Base-by-base conservation (phyloP, 2,329 filamentous ascomycete genomes). In the Nigrograna mackinnonii region DNA sequence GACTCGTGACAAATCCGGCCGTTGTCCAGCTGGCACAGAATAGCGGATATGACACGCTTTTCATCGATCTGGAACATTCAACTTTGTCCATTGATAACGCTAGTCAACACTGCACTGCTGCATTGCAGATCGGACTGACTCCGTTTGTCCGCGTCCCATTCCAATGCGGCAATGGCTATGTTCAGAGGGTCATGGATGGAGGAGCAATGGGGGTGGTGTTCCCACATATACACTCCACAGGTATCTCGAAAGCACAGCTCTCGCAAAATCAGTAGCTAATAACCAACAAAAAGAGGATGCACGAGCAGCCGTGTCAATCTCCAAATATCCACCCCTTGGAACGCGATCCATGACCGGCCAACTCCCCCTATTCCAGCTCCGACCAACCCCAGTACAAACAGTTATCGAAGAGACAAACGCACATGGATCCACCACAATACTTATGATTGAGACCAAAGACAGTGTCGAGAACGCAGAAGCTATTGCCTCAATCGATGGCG, bases 401-500 rank as follows among this genome's bases (percentile, higher is more conserved):
- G 14, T 28, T 14, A 14, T 28, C 24, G 24, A 28, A 3, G 11
- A 28, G 24, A 28, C 24, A 11, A 28, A 28, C 24, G 11, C 24
- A 3, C 24, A 28, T 14, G 24, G 24, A 28, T 28, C 24, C 14
- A 12, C 24, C 3, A 14, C 14, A 14, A 28, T 28, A 12, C 3
- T 28, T 11, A 28, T 28, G 24, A 28, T 28, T 3, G 24, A 28
- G 14, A 28, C 24, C 11, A 14, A 11, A 28, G 24, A 28, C 11
- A 28, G 24, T 3, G 14, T 28, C 16, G 22, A 34, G 11, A 31
- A 34, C 5, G 16, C 6, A n/a, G 37, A 26, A 16, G 43, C 40
- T n/a, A 43, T 46, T 13, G 33, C 35, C 5, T 46, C 43, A 43
- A 26, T 31, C 6, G 44, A 47, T 12, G 35, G 37, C 26, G 32